Base-by-base conservation (phyloP, 2,329 filamentous ascomycete genomes). In the Tympanopsis confertula region DNA sequence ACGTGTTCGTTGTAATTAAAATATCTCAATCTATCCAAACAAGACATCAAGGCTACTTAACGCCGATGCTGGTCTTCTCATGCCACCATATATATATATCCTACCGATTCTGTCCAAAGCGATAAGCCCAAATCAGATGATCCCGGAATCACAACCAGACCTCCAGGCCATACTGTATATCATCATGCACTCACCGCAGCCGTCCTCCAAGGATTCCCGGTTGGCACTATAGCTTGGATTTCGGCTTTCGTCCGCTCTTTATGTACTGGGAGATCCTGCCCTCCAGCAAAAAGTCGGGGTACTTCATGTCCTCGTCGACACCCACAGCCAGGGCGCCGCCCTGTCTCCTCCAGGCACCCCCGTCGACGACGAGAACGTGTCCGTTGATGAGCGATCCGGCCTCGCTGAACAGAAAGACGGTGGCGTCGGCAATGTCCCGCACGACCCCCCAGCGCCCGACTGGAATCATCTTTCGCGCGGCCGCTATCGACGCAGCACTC, bases 351-450 rank as follows among this genome's bases (percentile, higher is more conserved):
- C 73, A 78, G 1, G 67, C 62, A 1, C 61, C 71, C 19, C 76
- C 77, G 47, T 83, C 76, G 46, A 85, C 84, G 20, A 94, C 83
- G 24, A 95, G 61, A 3, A 77, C 74, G 46, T 86, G 79, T 1
- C 87, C 91, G 47, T 84, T 94, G 35, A 96, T 77, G 56, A 83
- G 94, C 54, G 81, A 86, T 1, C 81, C 89, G 1, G 86, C 78
- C 35, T 94, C 84, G 35, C 82, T 85, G 53, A 95, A 91, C 39
- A 96, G 57, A 50, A 79, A 98, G 0, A 96, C 74, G 0, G 89
- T 95, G 1, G 89, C 85, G 58, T 98, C 89, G 0, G 87, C 83
- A 50, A 98, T 87, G 52, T 98, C 89, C 45, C 82, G 82, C 19
- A 94, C 76, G 1, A 74, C 74, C 4, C 89, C 91, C 57, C 78